phyloP scores from a whole-genome alignment of 345 rosid genomes.

The Nasturtium officinale region DNA sequence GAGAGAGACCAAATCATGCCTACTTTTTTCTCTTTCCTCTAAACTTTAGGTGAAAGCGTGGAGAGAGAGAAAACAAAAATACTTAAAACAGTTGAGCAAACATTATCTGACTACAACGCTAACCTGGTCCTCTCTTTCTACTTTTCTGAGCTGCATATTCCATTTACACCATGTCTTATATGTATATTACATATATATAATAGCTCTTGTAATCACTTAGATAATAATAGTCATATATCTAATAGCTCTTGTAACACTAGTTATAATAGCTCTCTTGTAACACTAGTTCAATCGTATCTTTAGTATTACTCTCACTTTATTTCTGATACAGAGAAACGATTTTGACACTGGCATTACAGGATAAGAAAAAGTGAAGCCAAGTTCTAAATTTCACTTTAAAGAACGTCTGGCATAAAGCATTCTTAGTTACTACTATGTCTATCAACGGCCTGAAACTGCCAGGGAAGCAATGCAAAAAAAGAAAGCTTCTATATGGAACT shows the following conservation, averaged over 20 bases:
- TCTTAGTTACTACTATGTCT: slow-evolving; percentile 23
- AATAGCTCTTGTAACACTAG: not conserved
- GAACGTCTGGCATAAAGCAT: slow-evolving; percentile 16
- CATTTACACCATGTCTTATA: slow-evolving; percentile 5
- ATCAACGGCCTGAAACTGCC: slow-evolving; percentile 9
- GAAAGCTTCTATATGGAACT: slow-evolving; percentile 16
- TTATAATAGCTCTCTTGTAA: too few species aligned
- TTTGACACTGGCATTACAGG: slow-evolving; percentile 28
- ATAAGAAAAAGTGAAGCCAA: slow-evolving; percentile 19
- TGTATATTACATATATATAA: not conserved
- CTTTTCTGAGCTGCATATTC: slow-evolving; percentile 25
- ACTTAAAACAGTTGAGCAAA: slow-evolving; percentile 31
- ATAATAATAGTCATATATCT: too few species aligned
- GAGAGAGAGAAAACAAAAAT: not conserved
- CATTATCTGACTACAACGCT: slow-evolving; percentile 32
- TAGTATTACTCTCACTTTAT: not conserved
- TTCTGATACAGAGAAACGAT: slow-evolving; percentile 14
- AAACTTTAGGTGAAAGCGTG: slow-evolving; percentile 31
- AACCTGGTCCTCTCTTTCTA: slow-evolving; percentile 12
- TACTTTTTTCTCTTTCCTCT: slow-evolving; percentile 35
- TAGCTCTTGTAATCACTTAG: not conserved
- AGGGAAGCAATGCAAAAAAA: slow-evolving; percentile 28
- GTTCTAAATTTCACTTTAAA: slow-evolving; percentile 19
- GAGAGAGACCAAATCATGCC: slow-evolving; percentile 33
- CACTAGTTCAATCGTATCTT: not conserved